Evolutionary conservation across 441 rosid genomes (phyloP), one percentile per base, ranked within the genome.

Genomic region (Syzygium syzygioides): DNA sequence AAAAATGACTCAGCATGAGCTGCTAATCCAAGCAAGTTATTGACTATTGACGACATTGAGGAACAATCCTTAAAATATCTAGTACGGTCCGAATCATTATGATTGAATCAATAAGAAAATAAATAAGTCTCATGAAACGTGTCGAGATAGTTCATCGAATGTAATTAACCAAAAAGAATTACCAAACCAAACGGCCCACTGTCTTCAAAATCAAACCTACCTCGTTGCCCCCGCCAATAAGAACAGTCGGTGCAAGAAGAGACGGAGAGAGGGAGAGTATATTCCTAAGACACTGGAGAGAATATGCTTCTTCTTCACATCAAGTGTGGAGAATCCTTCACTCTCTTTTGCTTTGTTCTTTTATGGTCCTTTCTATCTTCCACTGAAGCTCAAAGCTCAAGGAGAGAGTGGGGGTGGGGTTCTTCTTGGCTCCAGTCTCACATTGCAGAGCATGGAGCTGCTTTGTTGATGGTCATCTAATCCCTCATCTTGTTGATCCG

Each of bases 381-480:
- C 41, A 30, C n/a, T 19, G 57, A 23, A 41, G 20, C 56, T 41
- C 50, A 50, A 9, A 59, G 88, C 83, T 17, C 34, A 48, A 50
- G 83, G 52, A 45, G 52, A 3, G n/a, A 45, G 48, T 30, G 64
- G 7, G 45, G 56, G n/a, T 50, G 64, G 28, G 30, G 30, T 23
- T 55, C 56, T 57, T 20, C 56, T 57, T 20, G 60, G n/a, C 30
- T 30, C 20, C 19, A 2, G 28, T 41, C 41, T 37, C 12, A 37
- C n/a, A 6, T 32, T 85, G 86, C 86, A 85, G 86, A 76, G 68
- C 71, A 86, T 86, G 87, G 87, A 86, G 87, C 57, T 86, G 87
- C 52, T 86, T 86, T 57, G 87, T 41, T 86, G 68, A 86, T 86
- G 87, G 87, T 52, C 87, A 57, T 86, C 66, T 86, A 86, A 62